Evolutionary conservation across 768 basidiomycete species (phyloP), one percentile per base, ranked within the genome.

Genomic region (Trametes punicea): DNA sequence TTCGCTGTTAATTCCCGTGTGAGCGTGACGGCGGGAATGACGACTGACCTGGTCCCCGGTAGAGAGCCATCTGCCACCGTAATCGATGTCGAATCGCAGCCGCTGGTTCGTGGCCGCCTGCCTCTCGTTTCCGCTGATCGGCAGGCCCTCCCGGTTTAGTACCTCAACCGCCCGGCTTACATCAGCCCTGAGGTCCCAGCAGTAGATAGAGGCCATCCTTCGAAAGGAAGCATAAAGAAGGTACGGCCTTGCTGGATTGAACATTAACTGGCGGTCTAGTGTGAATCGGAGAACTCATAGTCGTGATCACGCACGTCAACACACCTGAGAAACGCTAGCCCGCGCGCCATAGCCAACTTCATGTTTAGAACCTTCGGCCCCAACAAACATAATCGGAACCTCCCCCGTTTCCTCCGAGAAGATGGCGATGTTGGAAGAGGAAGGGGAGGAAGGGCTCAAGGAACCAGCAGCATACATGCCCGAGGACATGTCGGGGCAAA

Each of bases 381-480:
- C 80, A n/a, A 91, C 68, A 58, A 83, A 87, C 68, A 81, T 77
- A 2, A 88, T 68, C 0, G 87, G 80, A 9, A 72, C 73, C 8
- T 75, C 75, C 0, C 77, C 75, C 2, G 78, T 79, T 0, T 76
- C 73, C 65, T 91, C 89, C 8, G 76, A 77, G 71, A 85, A 89
- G 41, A 93, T 63, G 0, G 81, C 83, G 10, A 91, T 80, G 47
- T 88, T 88, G 26, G 77, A 71, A 2, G 73, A 69, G 38, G 61
- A 59, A 3, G 74, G 72, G 0, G 75, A 65, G 9, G 77, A 74
- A 0, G 82, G 76, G 3, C 77, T 74, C 27, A 92, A 81, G 6
- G 82, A 88, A 0, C 93, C 93, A 6, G 90, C 93, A 0, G 93
- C 93, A 60, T 84, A 94, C 13, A 86, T 72, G 36, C 83, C 83